A percentile compares a stretch with the other conserved stretches of the same genome.
Evolutionary conservation across 306 rosid genomes (phyloP).

Genomic region (Sphenostylis stenocarpa): DNA sequence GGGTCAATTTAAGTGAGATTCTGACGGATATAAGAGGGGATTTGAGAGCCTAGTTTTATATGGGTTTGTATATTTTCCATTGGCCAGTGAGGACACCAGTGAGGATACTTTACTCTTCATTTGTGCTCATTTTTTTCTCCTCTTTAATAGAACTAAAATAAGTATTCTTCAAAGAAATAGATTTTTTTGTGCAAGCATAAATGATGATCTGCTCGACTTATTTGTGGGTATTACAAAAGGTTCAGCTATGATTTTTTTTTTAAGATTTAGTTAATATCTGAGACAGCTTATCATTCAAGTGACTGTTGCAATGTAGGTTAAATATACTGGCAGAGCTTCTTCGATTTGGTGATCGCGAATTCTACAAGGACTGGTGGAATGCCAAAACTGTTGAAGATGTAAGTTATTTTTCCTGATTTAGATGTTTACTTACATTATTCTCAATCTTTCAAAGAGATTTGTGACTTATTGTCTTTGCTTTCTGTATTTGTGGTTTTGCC

Average conservation of each 20-base stretch:
- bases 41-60: neutral
- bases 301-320: constrained; percentile 62
- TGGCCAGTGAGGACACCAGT: neutral
- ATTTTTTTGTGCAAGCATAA: neutral
- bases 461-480: constrained; percentile 40
- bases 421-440: constrained; percentile 18
- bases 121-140: neutral
- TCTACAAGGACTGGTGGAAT: constrained; percentile 99
- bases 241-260: constrained; percentile 21
- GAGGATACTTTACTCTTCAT: constrained; percentile 1
- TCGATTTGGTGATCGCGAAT: constrained; percentile 94
- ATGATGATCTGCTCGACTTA: constrained; percentile 1
- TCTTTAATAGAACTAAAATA: neutral
- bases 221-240: constrained; percentile 10
- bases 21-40: neutral
- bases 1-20: neutral
- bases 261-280: constrained; percentile 3
- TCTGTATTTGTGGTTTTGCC: constrained; percentile 38
- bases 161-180: neutral
- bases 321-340: constrained; percentile 97
- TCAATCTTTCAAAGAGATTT: constrained; percentile 9
- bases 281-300: constrained; percentile 30
- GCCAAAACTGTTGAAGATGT: constrained; percentile 96
- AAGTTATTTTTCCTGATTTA: constrained; percentile 28
- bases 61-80: neutral